Evolutionary conservation across 2,329 filamentous ascomycete species (phyloP), one percentile per base, ranked within the genome.

Genomic region (Fusarium miscanthi): DNA sequence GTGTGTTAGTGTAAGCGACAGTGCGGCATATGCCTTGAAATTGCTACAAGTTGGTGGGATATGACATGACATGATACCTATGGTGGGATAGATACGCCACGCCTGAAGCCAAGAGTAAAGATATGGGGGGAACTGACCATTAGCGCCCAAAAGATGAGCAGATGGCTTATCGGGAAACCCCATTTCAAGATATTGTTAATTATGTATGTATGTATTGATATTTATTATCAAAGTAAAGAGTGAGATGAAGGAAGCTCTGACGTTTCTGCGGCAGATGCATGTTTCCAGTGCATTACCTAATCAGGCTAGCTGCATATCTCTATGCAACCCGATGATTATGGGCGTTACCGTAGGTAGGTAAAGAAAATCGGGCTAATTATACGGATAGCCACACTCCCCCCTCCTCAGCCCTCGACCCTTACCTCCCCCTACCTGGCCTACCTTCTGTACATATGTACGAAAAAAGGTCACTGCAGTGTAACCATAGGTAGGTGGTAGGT

Each of bases 121-220:
- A n/a, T 42, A 23, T 33, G 46, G 30, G 54, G 30, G 33, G 23
- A 45, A 81, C 82, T 76, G 77, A 89, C 89, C 88, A 78, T 87
- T 90, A 21, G 89, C 88, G 69, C 88, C 89, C 61, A 88, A 81
- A 13, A 91, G 82, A 76, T 89, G 87, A 43, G 88, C 86, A 66
- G 87, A 81, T 41, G 88, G 87, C 76, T 80, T 81, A 75, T 84
- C 80, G 60, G 85, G 84, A 59, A 87, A 85, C 59, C 81, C 80
- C 85, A 87, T 87, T 33, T 64, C 69, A 35, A 48, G 46, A 66
- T 52, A 46, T 63, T 49, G 27, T 49, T 59, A 57, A 37, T 52
- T n/a, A n/a, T n/a, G n/a, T 27, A 30, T 30, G 27, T 30, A 30
- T 9, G 7, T 30, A 52, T 52, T 52, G 48, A n/a, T n/a, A n/a